Evolutionary conservation across 192 early-diverging fungal species (phyloP).

Genomic region (Umbelopsis sp.): DNA sequence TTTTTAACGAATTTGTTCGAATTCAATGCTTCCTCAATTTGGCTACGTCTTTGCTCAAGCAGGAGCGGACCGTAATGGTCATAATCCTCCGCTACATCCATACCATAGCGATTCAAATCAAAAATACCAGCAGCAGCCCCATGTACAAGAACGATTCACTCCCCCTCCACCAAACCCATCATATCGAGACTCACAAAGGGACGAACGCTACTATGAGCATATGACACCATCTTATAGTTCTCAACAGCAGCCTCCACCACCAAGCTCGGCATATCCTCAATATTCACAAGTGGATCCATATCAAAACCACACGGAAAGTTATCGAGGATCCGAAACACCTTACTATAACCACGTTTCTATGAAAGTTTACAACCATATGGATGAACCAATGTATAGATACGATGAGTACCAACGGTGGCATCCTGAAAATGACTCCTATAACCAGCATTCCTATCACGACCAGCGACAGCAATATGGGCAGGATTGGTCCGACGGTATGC

Average conservation of each 20-base stretch:
- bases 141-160: conserved; percentile 9
- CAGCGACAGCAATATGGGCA: conserved; percentile 4
- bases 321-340: conserved; percentile 12
- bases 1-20: neutral
- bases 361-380: conserved; percentile 14
- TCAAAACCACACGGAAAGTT: neutral
- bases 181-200: conserved; percentile 12
- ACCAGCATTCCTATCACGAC: conserved; percentile 8
- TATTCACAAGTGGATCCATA: conserved; percentile 12
- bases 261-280: neutral
- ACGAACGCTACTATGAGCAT: conserved; percentile 11
- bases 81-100: conserved; percentile 6
- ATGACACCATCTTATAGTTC: neutral
- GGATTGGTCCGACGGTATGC: conserved; percentile 11
- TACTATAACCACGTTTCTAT: conserved; percentile 12
- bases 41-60: conserved; percentile 42
- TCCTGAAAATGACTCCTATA: neutral
- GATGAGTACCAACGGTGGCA: conserved; percentile 10
- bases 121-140: conserved; percentile 4
- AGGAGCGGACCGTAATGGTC: conserved; percentile 30
- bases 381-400: conserved; percentile 14
- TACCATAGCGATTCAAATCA: neutral
- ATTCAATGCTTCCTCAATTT: conserved; percentile 37
- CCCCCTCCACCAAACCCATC: neutral
- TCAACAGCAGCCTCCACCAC: conserved; percentile 2